phyloP scores from a whole-genome alignment of 2,329 filamentous ascomycete genomes.

The Dendryphion nanum region DNA sequence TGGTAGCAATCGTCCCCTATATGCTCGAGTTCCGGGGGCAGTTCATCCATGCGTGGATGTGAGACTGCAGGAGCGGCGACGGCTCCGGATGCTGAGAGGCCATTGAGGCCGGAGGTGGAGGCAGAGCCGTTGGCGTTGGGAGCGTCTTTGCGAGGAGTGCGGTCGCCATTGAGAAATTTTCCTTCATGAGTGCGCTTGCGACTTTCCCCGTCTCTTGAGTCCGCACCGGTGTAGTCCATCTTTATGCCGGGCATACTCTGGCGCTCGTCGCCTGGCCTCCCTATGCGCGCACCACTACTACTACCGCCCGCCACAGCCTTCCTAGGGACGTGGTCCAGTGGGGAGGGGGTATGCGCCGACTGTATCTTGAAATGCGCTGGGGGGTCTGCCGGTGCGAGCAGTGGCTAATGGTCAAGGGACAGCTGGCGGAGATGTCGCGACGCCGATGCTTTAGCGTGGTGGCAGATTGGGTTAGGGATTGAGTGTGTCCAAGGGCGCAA shows the following conservation, averaged over 20 bases:
- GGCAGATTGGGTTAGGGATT: no score
- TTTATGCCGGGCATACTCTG: conserved; percentile 50
- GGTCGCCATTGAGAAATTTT: conserved; percentile 31
- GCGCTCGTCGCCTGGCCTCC: conserved; percentile 25
- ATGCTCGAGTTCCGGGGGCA: conserved; percentile 59
- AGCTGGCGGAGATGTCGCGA: no score
- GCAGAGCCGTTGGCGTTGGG: conserved; percentile 13
- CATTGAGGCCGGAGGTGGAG: conserved; percentile 12
- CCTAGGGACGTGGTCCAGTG: conserved; percentile 9
- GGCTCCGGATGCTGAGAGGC: conserved; percentile 11
- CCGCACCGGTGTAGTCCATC: conserved; percentile 47
- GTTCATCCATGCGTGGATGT: conserved; percentile 23
- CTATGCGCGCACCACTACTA: conserved; percentile 31
- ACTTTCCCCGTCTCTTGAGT: conserved; percentile 30
- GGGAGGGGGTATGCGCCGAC: conserved; percentile 10
- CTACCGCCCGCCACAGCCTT: conserved; percentile 14
- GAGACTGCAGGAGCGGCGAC: conserved; percentile 4
- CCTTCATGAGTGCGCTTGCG: conserved; percentile 30
- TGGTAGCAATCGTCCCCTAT: conserved; percentile 71
- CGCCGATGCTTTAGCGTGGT: no score
- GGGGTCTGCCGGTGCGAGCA: no score
- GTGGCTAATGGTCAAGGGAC: no score
- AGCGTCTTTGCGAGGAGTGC: conserved; percentile 13
- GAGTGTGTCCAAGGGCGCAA: no score
- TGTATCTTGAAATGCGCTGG: conserved; percentile 15